A percentile compares a stretch with the other conserved stretches of the same genome.
Conservation (phyloP, 1,284 basidiomycete genomes). For the Tilletia setariae region DNA sequence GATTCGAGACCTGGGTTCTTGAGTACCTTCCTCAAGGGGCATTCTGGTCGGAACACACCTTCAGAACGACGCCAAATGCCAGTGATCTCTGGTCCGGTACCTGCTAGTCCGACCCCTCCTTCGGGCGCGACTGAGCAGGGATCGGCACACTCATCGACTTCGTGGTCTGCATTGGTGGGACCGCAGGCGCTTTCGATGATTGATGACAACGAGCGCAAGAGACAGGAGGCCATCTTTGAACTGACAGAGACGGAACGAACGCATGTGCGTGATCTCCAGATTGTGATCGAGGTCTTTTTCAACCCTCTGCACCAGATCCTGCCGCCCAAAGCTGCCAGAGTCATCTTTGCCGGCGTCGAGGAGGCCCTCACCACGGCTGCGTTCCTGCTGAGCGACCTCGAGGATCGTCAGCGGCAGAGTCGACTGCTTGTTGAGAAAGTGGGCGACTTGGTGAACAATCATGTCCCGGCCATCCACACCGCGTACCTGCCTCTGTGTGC, state of each 20-base stretch:
- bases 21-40: constrained; percentile 36
- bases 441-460: constrained; percentile 74
- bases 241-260: constrained; percentile 80
- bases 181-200: constrained; percentile 74
- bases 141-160: constrained; percentile 57
- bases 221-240: constrained; percentile 89
- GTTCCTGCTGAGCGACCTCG: constrained; percentile 63
- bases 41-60: constrained; percentile 17
- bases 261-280: constrained; percentile 83
- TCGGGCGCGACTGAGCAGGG: constrained; percentile 55
- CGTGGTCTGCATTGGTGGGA: constrained; percentile 86
- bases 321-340: constrained; percentile 72
- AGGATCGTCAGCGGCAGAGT: constrained; percentile 83
- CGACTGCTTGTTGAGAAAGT: constrained; percentile 83
- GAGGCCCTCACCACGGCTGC: constrained; percentile 57
- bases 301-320: constrained; percentile 68
- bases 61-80: constrained; percentile 23
- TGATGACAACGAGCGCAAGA: constrained; percentile 70
- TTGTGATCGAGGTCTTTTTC: constrained; percentile 86
- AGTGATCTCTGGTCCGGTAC: constrained; percentile 30
- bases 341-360: constrained; percentile 89
- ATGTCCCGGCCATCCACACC: constrained; percentile 72
- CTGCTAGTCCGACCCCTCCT: constrained; percentile 20
- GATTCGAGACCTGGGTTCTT: constrained; percentile 29
- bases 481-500: constrained; percentile 83